Evolutionary conservation across 371 early-diverging fungal species (phyloP).

Genomic region (Rhizomucor pusillus): DNA sequence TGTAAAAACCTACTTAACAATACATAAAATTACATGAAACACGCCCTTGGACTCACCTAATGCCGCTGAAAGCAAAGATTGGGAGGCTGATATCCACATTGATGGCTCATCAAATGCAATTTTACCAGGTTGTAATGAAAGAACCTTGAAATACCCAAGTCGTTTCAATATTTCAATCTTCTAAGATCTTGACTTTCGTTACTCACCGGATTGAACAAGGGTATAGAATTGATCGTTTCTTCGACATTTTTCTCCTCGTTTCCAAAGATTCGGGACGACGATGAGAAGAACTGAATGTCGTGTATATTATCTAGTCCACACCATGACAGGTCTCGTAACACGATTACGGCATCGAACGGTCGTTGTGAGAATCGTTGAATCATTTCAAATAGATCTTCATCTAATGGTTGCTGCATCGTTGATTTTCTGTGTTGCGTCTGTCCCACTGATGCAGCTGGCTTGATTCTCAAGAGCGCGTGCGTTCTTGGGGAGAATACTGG

Average conservation of each 20-base stretch:
- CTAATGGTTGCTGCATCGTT: background rate
- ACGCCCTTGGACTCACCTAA: background rate
- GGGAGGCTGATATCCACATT: too few relatives aligned
- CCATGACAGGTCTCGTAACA: constrained; percentile 34
- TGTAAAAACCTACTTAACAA: background rate
- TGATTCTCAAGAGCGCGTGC: constrained; percentile 53
- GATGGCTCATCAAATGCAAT: too few relatives aligned
- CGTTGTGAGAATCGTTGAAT: background rate
- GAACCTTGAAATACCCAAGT: background rate
- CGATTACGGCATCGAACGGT: constrained; percentile 31
- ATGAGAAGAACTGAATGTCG: constrained; percentile 39
- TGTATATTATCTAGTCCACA: constrained; percentile 24
- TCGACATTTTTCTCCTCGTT: background rate
- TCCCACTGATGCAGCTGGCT: constrained; percentile 17
- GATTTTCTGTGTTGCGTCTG: background rate
- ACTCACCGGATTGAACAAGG: constrained; percentile 32
- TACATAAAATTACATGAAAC: background rate
- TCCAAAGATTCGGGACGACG: constrained; percentile 39
- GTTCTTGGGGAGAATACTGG: constrained; percentile 60
- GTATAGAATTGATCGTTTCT: constrained; percentile 11
- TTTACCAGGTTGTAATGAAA: background rate
- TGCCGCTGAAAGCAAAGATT: background rate
- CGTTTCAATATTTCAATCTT: background rate
- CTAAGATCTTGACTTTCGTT: background rate
- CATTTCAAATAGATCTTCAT: background rate